These are phyloP conservation scores for Diaporthe citri DNA, from an alignment of 2,329 filamentous ascomycete genomes.

Conservation along the genomic window DNA sequence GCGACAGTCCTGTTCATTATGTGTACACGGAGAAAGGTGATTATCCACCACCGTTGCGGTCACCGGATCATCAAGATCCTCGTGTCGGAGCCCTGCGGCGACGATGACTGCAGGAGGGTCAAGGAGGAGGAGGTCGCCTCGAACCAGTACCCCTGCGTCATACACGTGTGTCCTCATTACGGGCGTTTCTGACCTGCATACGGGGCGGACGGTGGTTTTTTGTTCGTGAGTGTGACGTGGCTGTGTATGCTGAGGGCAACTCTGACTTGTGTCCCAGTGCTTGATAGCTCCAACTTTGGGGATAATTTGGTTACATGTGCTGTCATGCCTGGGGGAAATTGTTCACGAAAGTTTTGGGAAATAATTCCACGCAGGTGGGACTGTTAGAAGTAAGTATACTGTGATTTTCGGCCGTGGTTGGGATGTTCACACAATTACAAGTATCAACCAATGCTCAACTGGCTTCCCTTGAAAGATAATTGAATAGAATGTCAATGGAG, in stretches of 20 bases:
- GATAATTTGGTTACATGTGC: no score
- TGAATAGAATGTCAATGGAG: no score
- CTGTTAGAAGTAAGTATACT: no score
- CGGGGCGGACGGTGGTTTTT: not conserved
- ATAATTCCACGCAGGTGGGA: no score
- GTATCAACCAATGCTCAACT: no score
- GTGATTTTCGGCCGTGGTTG: not conserved
- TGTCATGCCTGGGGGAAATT: not conserved
- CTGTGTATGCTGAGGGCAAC: not conserved
- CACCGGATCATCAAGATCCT: conserved; percentile 49
- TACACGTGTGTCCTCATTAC: conserved; percentile 45
- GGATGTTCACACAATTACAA: not conserved
- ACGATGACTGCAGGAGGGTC: conserved; percentile 46
- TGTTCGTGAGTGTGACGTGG: not conserved
- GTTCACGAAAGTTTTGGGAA: not conserved
- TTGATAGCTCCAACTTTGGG: not conserved
- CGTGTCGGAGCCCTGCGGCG: conserved; percentile 44
- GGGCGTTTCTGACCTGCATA: conserved; percentile 44
- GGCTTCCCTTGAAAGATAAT: not conserved
- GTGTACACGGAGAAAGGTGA: conserved; percentile 47
- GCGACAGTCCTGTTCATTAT: not conserved
- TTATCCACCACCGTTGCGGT: conserved; percentile 50
- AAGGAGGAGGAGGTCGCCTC: conserved; percentile 44
- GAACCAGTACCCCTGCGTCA: conserved; percentile 50
- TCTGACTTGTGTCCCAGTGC: not conserved